Conservation (phyloP, 1,284 basidiomycete genomes). For the Fomitopsis schrenkii region DNA sequence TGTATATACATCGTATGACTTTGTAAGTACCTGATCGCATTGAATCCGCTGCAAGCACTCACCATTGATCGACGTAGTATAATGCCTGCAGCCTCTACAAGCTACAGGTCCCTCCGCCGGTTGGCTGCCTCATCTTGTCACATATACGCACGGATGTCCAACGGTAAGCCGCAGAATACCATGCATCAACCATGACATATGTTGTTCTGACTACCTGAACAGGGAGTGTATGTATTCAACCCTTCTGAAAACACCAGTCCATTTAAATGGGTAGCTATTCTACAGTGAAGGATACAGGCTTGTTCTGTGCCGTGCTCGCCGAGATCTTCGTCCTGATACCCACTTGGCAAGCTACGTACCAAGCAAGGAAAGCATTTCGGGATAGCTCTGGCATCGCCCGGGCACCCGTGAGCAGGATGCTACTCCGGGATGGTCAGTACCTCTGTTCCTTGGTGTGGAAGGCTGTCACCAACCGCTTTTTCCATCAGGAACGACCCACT, state of each 20-base stretch:
- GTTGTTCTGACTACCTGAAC: neutral
- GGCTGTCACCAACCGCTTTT: no score
- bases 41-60: neutral
- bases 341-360: neutral
- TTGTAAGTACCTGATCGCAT: neutral
- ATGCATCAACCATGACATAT: neutral
- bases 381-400: neutral
- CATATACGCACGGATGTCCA: neutral
- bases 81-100: neutral
- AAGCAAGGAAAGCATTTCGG: neutral
- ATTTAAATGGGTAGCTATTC: neutral
- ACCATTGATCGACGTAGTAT: neutral
- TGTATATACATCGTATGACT: neutral
- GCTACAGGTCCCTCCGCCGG: neutral
- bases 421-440: neutral
- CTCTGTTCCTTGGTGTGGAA: no score
- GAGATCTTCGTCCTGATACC: neutral
- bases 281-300: neutral
- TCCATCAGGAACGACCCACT: neutral
- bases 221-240: neutral
- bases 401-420: neutral
- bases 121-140: neutral
- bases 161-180: neutral
- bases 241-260: neutral
- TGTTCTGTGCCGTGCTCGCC: neutral